A percentile compares a stretch with the other conserved stretches of the same genome.
phyloP scores from a whole-genome alignment of 805 yeast species.

The Dipodascus albidus region DNA sequence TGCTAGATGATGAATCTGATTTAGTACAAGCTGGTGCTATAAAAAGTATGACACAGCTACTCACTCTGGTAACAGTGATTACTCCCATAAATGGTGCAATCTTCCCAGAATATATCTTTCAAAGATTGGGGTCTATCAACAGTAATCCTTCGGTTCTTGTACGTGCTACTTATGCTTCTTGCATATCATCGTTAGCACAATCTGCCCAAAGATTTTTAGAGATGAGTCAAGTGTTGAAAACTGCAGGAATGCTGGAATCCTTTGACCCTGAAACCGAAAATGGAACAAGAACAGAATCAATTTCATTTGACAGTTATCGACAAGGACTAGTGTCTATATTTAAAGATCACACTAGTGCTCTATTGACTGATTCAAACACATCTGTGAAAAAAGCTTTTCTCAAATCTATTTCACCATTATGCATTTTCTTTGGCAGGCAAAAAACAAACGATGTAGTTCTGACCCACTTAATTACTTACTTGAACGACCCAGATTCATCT shows the following conservation, averaged over 20 bases:
- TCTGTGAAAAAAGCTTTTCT: conserved; percentile 62
- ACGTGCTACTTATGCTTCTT: conserved; percentile 57
- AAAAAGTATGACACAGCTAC: conserved; percentile 51
- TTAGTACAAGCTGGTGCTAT: conserved; percentile 61
- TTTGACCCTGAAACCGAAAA: conserved; percentile 37
- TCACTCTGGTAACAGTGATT: conserved; percentile 49
- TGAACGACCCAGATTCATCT: conserved; percentile 65
- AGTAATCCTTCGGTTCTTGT: conserved; percentile 30
- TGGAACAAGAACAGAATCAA: conserved; percentile 22
- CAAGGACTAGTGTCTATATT: conserved; percentile 40
- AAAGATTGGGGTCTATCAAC: conserved; percentile 36
- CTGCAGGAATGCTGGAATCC: conserved; percentile 24
- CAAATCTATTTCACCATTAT: conserved; percentile 60
- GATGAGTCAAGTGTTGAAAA: conserved; percentile 38
- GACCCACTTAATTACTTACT: conserved; percentile 82
- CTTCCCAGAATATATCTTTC: conserved; percentile 74
- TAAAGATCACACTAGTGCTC: conserved; percentile 49
- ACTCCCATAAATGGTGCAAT: conserved; percentile 66
- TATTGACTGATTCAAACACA: conserved; percentile 60
- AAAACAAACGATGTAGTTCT: conserved; percentile 79
- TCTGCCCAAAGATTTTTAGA: conserved; percentile 54
- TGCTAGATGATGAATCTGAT: conserved; percentile 56
- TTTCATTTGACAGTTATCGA: conserved; percentile 27
- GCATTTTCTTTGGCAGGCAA: conserved; percentile 75
- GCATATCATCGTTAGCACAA: conserved; percentile 62